Conservation (phyloP, 352 stramenopile species). For the Globisporangium paroecandrum region DNA sequence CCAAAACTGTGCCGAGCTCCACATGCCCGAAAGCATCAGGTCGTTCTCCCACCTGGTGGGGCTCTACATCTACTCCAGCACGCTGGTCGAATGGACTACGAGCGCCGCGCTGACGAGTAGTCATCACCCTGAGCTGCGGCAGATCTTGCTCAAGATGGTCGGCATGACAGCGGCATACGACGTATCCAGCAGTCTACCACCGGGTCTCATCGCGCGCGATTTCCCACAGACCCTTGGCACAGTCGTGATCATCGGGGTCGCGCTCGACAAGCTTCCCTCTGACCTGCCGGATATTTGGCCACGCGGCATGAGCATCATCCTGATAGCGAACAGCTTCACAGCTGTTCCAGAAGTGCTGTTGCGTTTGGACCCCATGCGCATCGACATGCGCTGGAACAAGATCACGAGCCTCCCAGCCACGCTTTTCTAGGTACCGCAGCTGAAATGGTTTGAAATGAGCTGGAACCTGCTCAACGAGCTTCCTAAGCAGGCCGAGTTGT, state of each 20-base stretch:
- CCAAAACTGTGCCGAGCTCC: not conserved
- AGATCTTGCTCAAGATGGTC: not conserved
- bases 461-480: not conserved
- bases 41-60: not conserved
- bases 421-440: too few relatives aligned
- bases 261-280: not conserved
- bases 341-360: too few relatives aligned
- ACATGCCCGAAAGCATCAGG: not conserved
- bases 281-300: too few relatives aligned
- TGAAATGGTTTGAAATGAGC: too few relatives aligned
- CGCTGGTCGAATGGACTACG: conserved; percentile 2
- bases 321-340: too few relatives aligned
- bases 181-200: conserved; percentile 2
- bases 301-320: too few relatives aligned
- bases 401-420: too few relatives aligned
- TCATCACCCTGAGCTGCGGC: conserved; percentile 1
- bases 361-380: too few relatives aligned
- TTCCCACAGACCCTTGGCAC: conserved; percentile 8
- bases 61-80: not conserved
- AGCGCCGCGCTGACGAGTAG: not conserved
- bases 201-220: not conserved
- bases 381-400: too few relatives aligned
- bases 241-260: not conserved
- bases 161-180: conserved; percentile 4
- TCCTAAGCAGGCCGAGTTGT: not conserved